phyloP scores from a whole-genome alignment of 2,329 filamentous ascomycete genomes.

The Chaetothyriales sp. region DNA sequence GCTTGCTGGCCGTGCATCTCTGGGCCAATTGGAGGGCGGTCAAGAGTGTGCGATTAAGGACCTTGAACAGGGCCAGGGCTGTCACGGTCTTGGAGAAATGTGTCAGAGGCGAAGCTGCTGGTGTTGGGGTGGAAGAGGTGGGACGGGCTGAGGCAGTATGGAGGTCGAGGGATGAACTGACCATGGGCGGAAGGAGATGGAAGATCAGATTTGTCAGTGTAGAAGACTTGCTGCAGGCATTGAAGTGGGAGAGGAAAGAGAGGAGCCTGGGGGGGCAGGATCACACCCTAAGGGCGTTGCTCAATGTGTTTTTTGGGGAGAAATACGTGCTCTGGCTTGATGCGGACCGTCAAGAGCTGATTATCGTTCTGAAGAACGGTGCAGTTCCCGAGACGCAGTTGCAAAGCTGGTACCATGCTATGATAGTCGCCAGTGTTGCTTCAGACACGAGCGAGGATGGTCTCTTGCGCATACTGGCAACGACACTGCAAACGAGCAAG shows the following conservation, averaged over 20 bases:
- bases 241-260: background rate
- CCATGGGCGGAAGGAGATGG: background rate
- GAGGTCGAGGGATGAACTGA: background rate
- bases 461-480: background rate
- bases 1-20: constrained; percentile 62
- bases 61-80: constrained; percentile 72
- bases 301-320: constrained; percentile 36
- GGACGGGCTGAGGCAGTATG: constrained; percentile 4
- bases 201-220: background rate
- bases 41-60: constrained; percentile 64
- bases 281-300: constrained; percentile 3
- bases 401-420: constrained; percentile 48
- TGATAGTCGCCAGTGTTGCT: background rate
- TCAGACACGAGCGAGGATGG: background rate
- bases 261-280: background rate
- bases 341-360: constrained; percentile 26
- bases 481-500: background rate
- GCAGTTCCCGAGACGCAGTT: constrained; percentile 37
- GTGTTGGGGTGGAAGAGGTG: constrained; percentile 4
- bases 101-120: background rate
- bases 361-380: constrained; percentile 50
- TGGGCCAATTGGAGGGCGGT: constrained; percentile 79
- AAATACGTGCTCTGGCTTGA: constrained; percentile 49
- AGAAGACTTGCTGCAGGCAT: background rate
- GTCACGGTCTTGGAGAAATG: constrained; percentile 48